Percentiles rank a stretch among this genome's conserved stretches.
These are phyloP conservation scores for Rhynchospora pubera DNA, from an alignment of 176 grass and related monocot species.

Conservation along the genomic window DNA sequence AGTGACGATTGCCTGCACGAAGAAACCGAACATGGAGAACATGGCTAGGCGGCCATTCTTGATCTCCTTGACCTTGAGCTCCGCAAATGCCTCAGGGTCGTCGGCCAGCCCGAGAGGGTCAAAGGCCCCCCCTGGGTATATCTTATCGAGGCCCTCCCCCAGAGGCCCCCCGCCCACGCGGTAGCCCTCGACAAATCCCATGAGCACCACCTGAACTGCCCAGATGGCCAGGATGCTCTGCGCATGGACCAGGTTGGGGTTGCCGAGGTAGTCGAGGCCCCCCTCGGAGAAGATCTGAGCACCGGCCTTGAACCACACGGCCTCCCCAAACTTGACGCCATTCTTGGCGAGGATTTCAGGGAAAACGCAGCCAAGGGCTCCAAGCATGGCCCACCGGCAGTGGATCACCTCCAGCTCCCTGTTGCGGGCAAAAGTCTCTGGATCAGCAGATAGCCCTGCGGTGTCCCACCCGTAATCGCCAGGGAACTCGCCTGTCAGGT, in stretches of 20 bases:
- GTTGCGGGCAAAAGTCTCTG: constrained; percentile 40
- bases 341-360: constrained; percentile 36
- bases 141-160: constrained; percentile 18
- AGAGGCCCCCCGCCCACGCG: constrained; percentile 23
- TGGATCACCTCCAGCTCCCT: constrained; percentile 39
- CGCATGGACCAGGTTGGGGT: constrained; percentile 39
- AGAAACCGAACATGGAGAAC: constrained; percentile 45
- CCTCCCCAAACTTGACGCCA: constrained; percentile 42
- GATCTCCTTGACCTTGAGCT: constrained; percentile 41
- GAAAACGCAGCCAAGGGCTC: constrained; percentile 34
- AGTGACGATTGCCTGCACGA: constrained; percentile 35
- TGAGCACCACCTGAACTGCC: constrained; percentile 40
- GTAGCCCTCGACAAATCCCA: constrained; percentile 48
- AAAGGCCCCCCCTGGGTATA: constrained; percentile 14
- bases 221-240: constrained; percentile 55
- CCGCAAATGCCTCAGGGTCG: constrained; percentile 32
- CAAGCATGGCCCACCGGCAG: constrained; percentile 38
- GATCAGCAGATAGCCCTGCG: constrained; percentile 28
- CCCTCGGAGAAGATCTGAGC: constrained; percentile 47
- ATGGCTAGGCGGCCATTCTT: constrained; percentile 38
- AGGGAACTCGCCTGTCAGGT: constrained; percentile 32
- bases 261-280: constrained; percentile 44
- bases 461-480: constrained; percentile 46
- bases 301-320: constrained; percentile 51
- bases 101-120: constrained; percentile 26